These are phyloP conservation scores for Cadophora sp. DNA, from an alignment of 2,329 filamentous ascomycete genomes.

Conservation along the genomic window DNA sequence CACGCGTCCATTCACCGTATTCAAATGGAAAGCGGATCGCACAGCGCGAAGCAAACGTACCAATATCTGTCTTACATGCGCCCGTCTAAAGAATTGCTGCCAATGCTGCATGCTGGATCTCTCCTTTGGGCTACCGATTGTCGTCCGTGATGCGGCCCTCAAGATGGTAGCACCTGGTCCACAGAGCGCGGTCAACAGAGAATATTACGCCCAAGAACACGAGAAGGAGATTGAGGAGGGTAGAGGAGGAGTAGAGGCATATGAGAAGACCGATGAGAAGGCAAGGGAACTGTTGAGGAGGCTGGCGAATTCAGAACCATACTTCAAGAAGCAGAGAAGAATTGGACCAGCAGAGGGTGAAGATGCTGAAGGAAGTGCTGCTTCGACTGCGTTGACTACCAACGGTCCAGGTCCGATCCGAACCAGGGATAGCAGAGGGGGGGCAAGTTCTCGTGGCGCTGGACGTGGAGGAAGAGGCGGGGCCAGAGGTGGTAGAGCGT, in stretches of 20 bases:
- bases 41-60: conserved; percentile 92
- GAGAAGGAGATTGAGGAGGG: conserved; percentile 96
- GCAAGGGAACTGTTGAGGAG: conserved; percentile 85
- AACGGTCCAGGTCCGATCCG: conserved; percentile 79
- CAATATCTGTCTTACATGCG: conserved; percentile 95
- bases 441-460: conserved; percentile 48
- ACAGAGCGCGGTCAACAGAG: conserved; percentile 89
- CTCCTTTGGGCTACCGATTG: conserved; percentile 92
- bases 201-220: conserved; percentile 98
- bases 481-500: conserved; percentile 57
- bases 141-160: conserved; percentile 91
- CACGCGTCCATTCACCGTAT: conserved; percentile 94
- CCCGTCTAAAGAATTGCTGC: conserved; percentile 97
- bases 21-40: conserved; percentile 92
- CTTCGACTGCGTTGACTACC: conserved; percentile 49
- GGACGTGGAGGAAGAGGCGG: conserved; percentile 49
- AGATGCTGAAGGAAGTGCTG: conserved; percentile 50
- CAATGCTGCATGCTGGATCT: conserved; percentile 99
- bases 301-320: conserved; percentile 91
- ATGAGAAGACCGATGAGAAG: conserved; percentile 97
- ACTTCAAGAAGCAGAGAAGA: conserved; percentile 86
- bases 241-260: conserved; percentile 82
- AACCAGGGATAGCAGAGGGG: conserved; percentile 69
- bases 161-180: conserved; percentile 98
- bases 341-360: conserved; percentile 65